These are phyloP conservation scores for Vitis rotundifolia DNA, from an alignment of 164 flowering plant species.

Conservation along the genomic window DNA sequence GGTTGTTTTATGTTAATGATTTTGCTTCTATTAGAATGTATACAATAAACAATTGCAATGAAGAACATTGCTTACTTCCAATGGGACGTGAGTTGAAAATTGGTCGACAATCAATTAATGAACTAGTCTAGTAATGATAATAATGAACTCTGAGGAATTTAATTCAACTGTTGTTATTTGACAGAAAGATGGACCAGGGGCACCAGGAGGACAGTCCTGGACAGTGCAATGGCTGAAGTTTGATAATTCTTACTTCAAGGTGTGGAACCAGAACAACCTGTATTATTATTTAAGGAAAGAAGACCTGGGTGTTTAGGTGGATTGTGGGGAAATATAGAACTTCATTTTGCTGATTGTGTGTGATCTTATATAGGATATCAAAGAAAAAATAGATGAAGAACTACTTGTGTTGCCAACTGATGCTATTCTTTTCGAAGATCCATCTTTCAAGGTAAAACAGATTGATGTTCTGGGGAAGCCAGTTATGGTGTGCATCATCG, in stretches of 20 bases:
- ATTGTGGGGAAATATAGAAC: background rate
- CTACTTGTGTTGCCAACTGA: conserved; percentile 94
- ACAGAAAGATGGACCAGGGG: conserved; percentile 99
- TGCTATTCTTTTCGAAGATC: conserved; percentile 93
- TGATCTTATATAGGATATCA: conserved; percentile 66
- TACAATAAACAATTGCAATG: background rate
- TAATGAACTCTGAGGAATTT: background rate
- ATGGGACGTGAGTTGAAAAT: too few relatives aligned
- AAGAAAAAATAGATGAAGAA: conserved; percentile 83
- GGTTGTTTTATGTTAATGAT: background rate
- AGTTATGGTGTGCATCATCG: too few relatives aligned
- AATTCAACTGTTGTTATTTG: conserved; percentile 7
- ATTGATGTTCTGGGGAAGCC: background rate
- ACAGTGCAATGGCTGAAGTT: conserved; percentile 93
- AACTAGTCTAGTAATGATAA: too few relatives aligned
- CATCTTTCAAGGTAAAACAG: conserved; percentile 76
- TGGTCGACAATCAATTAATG: too few relatives aligned
- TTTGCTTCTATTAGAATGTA: background rate
- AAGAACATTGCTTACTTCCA: background rate
- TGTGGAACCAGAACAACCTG: conserved; percentile 19
- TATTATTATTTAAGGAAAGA: background rate
- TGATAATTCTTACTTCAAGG: conserved; percentile 98
- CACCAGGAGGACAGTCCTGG: conserved; percentile 99
- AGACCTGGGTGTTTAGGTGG: background rate
- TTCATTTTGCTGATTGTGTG: conserved; percentile 13